phyloP scores from a whole-genome alignment of 202 grass and related monocot genomes.

The Dendrocalamus latiflorus region DNA sequence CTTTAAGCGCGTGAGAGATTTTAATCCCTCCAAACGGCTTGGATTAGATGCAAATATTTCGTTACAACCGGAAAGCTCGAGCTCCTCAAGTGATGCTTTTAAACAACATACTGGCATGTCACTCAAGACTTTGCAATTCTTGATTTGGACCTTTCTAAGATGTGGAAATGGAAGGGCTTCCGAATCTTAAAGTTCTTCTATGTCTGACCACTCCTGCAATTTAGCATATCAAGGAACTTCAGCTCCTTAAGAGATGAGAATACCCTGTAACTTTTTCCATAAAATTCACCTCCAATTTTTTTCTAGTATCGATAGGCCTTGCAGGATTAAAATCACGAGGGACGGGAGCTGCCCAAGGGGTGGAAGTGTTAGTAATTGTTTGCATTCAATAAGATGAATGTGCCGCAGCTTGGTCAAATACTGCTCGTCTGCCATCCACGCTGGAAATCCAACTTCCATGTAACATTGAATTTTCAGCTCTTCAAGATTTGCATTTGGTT shows the following conservation, averaged over 20 bases:
- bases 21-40: background rate
- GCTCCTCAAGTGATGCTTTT: slow-evolving; percentile 23
- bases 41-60: slow-evolving; percentile 7
- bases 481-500: slow-evolving; percentile 32
- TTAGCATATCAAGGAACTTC: slow-evolving; percentile 9
- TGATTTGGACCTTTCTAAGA: slow-evolving; percentile 16
- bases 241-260: slow-evolving; percentile 28
- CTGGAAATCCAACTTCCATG: background rate
- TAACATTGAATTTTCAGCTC: slow-evolving; percentile 23
- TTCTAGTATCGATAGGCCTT: no score
- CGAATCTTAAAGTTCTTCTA: background rate
- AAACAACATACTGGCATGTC: slow-evolving; percentile 18
- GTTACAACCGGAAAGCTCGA: slow-evolving; percentile 9
- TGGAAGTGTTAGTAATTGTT: no score
- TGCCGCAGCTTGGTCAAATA: no score
- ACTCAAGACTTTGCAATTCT: background rate
- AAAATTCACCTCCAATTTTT: no score
- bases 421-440: slow-evolving; percentile 8
- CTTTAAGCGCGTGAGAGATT: background rate
- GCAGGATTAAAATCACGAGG: no score
- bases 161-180: background rate
- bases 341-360: no score
- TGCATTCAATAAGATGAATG: no score
- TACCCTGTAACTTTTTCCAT: no score
- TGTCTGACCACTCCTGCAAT: slow-evolving; percentile 36